Conservation (phyloP, 805 yeast genomes). For the Candida yuanshanica region DNA sequence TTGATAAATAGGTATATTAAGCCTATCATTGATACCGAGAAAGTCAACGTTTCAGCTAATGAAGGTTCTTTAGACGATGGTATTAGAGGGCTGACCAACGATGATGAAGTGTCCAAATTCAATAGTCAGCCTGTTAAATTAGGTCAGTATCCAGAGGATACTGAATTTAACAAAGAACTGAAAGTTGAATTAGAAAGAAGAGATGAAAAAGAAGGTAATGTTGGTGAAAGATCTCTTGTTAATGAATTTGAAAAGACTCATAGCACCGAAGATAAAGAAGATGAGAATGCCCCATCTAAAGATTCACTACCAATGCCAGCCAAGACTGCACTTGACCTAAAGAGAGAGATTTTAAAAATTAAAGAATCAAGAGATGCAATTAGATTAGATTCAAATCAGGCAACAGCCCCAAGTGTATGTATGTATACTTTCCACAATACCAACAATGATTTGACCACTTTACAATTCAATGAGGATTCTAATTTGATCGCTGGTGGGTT, state of each 20-base stretch:
- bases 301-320: slow-evolving; percentile 83
- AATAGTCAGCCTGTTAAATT: slow-evolving; percentile 71
- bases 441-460: slow-evolving; percentile 77
- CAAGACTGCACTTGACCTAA: slow-evolving; percentile 73
- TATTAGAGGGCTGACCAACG: slow-evolving; percentile 25
- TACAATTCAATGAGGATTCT: slow-evolving; percentile 84
- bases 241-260: slow-evolving; percentile 60
- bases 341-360: slow-evolving; percentile 69
- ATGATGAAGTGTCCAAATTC: slow-evolving; percentile 48
- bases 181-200: slow-evolving; percentile 75
- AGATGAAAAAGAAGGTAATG: slow-evolving; percentile 54
- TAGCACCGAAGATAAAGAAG: slow-evolving; percentile 30
- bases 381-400: slow-evolving; percentile 61
- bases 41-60: slow-evolving; percentile 26
- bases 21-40: slow-evolving; percentile 38
- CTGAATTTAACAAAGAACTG: slow-evolving; percentile 78
- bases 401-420: slow-evolving; percentile 89
- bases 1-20: slow-evolving; percentile 79
- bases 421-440: slow-evolving; percentile 98
- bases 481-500: slow-evolving; percentile 90
- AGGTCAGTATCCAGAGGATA: slow-evolving; percentile 82
- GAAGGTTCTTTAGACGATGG: slow-evolving; percentile 38
- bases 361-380: slow-evolving; percentile 79
- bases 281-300: slow-evolving; percentile 50
- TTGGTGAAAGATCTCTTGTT: slow-evolving; percentile 40